A percentile compares a stretch with the other conserved stretches of the same genome.
Conservation (phyloP, 306 rosid species). For the Bauhinia variegata region DNA sequence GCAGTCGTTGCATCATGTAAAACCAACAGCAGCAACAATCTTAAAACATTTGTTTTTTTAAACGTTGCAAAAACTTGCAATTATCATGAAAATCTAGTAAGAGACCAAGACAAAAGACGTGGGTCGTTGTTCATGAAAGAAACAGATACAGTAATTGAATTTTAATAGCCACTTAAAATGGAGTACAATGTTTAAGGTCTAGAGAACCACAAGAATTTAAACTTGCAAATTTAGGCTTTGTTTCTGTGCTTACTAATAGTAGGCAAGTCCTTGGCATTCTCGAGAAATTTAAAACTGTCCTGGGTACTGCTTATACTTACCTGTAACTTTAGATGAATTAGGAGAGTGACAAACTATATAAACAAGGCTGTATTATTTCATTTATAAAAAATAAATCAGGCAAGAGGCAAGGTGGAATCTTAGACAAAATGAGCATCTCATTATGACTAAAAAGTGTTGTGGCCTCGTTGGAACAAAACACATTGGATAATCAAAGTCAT, state of each 20-base stretch:
- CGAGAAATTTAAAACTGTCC: slow-evolving; percentile 78
- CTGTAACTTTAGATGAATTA: slow-evolving; percentile 44
- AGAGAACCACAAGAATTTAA: too few relatives aligned
- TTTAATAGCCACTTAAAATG: neutral
- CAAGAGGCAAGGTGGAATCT: slow-evolving; percentile 4
- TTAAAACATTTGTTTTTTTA: too few relatives aligned
- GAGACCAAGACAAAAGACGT: neutral
- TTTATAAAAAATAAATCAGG: slow-evolving; percentile 22
- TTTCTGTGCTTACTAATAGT: slow-evolving; percentile 74
- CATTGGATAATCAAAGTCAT: slow-evolving; percentile 2
- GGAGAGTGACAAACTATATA: slow-evolving; percentile 28
- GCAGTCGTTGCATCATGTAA: neutral
- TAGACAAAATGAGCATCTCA: neutral
- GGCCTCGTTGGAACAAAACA: too few relatives aligned
- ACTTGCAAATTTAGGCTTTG: neutral
- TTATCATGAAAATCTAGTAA: neutral
- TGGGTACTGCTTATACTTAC: slow-evolving; percentile 54
- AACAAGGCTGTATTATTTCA: slow-evolving; percentile 9
- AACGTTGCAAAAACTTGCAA: neutral
- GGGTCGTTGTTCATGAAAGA: neutral
- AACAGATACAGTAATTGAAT: neutral
- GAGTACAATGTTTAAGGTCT: neutral
- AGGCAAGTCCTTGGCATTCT: slow-evolving; percentile 91
- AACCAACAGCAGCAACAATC: slow-evolving; percentile 25
- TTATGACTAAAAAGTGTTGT: neutral